Conservation (phyloP, 495 filamentous ascomycete genomes). For the Penicillium fimorum region DNA sequence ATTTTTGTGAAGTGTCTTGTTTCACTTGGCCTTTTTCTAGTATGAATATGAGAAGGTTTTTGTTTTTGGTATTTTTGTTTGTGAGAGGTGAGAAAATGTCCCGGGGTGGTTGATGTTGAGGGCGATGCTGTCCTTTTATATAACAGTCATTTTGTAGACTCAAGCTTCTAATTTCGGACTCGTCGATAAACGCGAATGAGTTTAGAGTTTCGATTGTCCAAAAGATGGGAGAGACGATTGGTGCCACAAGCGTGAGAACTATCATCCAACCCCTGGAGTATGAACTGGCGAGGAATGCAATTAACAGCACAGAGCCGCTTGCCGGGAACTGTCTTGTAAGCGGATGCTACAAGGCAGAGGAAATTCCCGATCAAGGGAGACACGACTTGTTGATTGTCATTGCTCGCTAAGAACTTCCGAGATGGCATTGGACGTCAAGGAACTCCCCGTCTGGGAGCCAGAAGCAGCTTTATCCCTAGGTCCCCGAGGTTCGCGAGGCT, state of each 20-base stretch:
- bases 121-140: background rate
- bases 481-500: constrained; percentile 12
- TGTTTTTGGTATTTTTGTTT: background rate
- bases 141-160: background rate
- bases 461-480: constrained; percentile 25
- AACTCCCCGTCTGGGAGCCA: constrained; percentile 20
- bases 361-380: background rate
- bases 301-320: background rate
- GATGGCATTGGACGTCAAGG: constrained; percentile 37
- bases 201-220: background rate
- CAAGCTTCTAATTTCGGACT: background rate
- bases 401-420: constrained; percentile 36
- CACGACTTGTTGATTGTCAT: constrained; percentile 21
- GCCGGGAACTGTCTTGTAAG: background rate
- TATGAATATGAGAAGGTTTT: background rate
- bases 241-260: background rate
- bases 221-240: background rate
- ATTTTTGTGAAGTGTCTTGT: background rate
- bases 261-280: background rate
- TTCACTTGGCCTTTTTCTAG: constrained; percentile 4
- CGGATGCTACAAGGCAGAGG: background rate
- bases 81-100: background rate
- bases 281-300: background rate
- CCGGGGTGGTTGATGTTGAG: background rate
- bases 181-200: background rate